Conservation (phyloP, 75 land plant genomes). For the Isoetes taiwanensis region DNA sequence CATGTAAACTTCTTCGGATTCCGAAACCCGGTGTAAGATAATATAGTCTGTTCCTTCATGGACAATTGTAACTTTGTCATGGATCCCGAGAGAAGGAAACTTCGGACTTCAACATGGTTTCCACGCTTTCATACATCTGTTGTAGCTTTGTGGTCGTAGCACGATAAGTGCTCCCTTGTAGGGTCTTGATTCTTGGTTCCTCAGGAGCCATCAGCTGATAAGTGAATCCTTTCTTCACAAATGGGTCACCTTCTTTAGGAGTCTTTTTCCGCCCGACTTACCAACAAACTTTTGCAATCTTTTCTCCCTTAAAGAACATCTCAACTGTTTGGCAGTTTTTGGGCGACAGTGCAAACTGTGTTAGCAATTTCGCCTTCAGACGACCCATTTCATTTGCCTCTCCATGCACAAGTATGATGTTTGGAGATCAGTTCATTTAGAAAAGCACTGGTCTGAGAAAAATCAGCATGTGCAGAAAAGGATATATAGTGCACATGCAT, state of each 20-base stretch:
- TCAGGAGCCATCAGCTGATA: constrained; percentile 83
- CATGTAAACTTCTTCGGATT: constrained; percentile 90
- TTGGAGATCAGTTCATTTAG: constrained; percentile 79
- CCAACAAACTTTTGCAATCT: constrained; percentile 91
- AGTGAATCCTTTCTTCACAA: constrained; percentile 85
- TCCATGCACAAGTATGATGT: constrained; percentile 94
- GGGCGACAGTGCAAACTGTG: constrained; percentile 68
- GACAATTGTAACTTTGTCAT: constrained; percentile 59
- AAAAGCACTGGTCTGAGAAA: constrained; percentile 81
- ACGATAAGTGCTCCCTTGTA: constrained; percentile 75
- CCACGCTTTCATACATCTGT: constrained; percentile 90
- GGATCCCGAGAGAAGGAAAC: constrained; percentile 50
- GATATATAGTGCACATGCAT: constrained; percentile 91
- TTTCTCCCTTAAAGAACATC: constrained; percentile 88
- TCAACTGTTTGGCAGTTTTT: constrained; percentile 97
- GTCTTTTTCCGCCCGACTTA: constrained; percentile 80
- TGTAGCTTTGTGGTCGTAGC: constrained; percentile 50
- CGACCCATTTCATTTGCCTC: constrained; percentile 96
- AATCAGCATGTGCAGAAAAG: constrained; percentile 98
- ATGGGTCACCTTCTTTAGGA: constrained; percentile 55
- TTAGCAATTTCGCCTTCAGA: constrained; percentile 66
- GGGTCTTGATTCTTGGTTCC: constrained; percentile 75
- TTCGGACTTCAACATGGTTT: constrained; percentile 39
- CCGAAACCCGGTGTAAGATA: constrained; percentile 74
- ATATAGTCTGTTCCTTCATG: constrained; percentile 68